Base-by-base conservation (phyloP, 73 alveolate species). In the Symbiodinium pilosum region DNA sequence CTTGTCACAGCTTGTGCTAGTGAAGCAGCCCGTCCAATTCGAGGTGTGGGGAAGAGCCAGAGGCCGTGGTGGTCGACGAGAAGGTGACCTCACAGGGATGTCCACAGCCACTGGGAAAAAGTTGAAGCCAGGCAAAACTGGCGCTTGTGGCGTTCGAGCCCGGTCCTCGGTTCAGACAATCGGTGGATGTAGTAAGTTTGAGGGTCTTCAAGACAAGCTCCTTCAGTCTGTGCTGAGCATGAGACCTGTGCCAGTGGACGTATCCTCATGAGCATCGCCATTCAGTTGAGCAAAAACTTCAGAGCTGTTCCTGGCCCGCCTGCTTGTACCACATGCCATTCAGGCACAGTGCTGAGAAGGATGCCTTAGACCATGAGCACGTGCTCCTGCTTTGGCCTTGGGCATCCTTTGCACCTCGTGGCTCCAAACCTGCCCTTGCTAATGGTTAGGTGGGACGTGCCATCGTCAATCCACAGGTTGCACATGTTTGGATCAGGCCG, bases 1-100 rank as follows among this genome's bases (percentile, higher is more conserved):
- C n/a, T n/a, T n/a, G n/a, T n/a, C n/a, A n/a, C n/a, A n/a, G n/a
- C n/a, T n/a, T n/a, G n/a, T n/a, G n/a, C n/a, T n/a, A n/a, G n/a
- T n/a, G n/a, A n/a, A n/a, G n/a, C n/a, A n/a, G n/a, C n/a, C n/a
- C n/a, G n/a, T n/a, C n/a, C n/a, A n/a, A n/a, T n/a, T n/a, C n/a
- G n/a, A 87, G 94, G 94, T 87, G 97, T 18, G 97, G 97, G 8
- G 97, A 91, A 77, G 81, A 91, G 97, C 97, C 97, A 11, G 97
- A 91, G 51, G 68, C 43, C n/a, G 97, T 91, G 30, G 26, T 69
- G 30, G 52, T 91, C 14, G 47, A 38, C 34, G 97, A 68, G 97
- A 91, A 91, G 97, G 97, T 75, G 3, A 71, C 4, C 44, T 24
- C 0, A 7, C 42, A 36, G 47, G n/a, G 41, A 16, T 18, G 3